Evolutionary conservation across 2,329 filamentous ascomycete genomes (phyloP), one percentile per base, ranked within the genome.

Genomic region (Aspergillus ruber): DNA sequence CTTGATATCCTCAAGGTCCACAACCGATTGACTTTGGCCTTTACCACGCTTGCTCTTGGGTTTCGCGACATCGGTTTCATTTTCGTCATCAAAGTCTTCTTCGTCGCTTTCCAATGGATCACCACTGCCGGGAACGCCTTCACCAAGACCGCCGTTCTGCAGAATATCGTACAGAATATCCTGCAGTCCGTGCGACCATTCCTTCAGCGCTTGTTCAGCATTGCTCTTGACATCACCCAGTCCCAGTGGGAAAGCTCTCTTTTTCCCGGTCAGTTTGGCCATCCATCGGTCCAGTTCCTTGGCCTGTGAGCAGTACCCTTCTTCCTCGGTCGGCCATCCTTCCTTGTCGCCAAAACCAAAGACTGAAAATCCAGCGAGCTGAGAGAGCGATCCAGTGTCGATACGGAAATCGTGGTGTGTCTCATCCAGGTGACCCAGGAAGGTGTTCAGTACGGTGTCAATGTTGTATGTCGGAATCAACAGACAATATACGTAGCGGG

Each of bases 341-440:
- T 95, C 88, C 52, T 80, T 83, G 65, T 97, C 91, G 15, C 91
- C 91, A 61, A 96, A 86, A 0, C 93, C 93, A 72, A 97, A 97
- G 0, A 97, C 90, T 0, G 88, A 88, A 63, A 95, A 97, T 7
- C 91, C 91, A 2, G 90, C 73, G 13, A 97, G 69, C 1, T 77
- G 72, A 0, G 85, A 83, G 42, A 98, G 70, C 0, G 93, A 86
- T 0, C 87, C 85, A 0, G 90, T 95, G 59, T 97, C 90, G 56
- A 98, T 94, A 49, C 91, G 83, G 74, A 97, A 97, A 67, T 98
- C 93, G 70, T 97, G 83, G 64, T 97, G 91, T 0, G 90, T 97
- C 66, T 98, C 91, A 63, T 86, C 79, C 5, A 98, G 73, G 65
- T 95, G 89, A 54, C 88, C 83, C 20, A 97, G 74, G 65, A 97